These are phyloP conservation scores for Roridomyces roridus DNA, from an alignment of 768 basidiomycete genomes.

Conservation along the genomic window DNA sequence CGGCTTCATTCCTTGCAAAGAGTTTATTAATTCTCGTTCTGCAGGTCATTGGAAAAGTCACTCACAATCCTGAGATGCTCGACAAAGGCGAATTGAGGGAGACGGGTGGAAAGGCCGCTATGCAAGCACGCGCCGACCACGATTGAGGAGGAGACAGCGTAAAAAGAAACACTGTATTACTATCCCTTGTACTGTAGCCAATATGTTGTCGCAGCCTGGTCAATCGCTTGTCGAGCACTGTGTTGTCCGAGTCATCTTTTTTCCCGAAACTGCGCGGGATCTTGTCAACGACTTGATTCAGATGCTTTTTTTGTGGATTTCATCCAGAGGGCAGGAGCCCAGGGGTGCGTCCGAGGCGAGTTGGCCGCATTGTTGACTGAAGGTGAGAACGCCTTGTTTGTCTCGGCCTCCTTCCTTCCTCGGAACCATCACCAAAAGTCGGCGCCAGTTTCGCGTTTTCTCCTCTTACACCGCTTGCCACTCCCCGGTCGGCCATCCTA, in stretches of 20 bases:
- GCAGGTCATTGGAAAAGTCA: slow-evolving; percentile 57
- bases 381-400: background rate
- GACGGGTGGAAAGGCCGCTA: slow-evolving; percentile 57
- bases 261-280: no score
- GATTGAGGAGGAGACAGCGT: no score
- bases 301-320: no score
- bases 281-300: no score
- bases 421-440: background rate
- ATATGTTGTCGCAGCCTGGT: no score
- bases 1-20: background rate
- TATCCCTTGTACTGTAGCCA: no score
- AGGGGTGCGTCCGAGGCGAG: no score
- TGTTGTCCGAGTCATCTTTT: no score
- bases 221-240: no score
- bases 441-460: background rate
- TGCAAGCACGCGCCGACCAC: no score
- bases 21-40: background rate
- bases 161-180: no score
- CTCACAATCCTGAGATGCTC: slow-evolving; percentile 52
- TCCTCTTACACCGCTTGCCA: background rate
- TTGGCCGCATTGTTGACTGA: background rate
- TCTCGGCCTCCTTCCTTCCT: background rate
- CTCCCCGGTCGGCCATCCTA: background rate
- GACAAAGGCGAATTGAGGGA: slow-evolving; percentile 65
- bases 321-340: no score